Evolutionary conservation across 2,329 filamentous ascomycete genomes (phyloP).

Genomic region (Curvularia eragrostidis): DNA sequence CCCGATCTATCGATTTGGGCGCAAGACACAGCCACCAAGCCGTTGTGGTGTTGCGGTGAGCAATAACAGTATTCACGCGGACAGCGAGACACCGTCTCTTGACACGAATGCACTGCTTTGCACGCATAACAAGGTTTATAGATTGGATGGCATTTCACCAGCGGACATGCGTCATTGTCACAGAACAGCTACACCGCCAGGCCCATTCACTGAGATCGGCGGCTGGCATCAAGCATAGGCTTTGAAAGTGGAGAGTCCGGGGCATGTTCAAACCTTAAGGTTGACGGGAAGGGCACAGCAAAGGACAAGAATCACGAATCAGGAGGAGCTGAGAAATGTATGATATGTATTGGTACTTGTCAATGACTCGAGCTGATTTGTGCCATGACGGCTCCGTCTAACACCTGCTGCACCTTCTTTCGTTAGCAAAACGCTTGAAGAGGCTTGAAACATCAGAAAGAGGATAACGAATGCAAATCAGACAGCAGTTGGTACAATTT

Average conservation of each 20-base stretch:
- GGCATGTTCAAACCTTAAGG: neutral
- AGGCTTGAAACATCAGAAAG: neutral
- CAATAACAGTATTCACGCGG: neutral
- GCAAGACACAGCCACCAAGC: constrained; percentile 16
- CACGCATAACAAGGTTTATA: constrained; percentile 7
- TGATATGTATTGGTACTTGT: constrained; percentile 8
- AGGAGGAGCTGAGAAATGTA: neutral
- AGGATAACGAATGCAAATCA: constrained; percentile 56
- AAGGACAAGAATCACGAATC: constrained; percentile 1
- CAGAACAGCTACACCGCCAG: constrained; percentile 7
- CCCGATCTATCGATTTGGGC: constrained; percentile 20
- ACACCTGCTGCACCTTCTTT: constrained; percentile 7
- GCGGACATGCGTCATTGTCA: neutral
- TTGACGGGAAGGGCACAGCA: neutral
- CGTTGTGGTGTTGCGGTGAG: constrained; percentile 15
- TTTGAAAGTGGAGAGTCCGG: neutral
- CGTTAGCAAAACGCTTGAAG: constrained; percentile 15
- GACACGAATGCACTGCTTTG: constrained; percentile 12
- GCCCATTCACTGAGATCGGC: neutral
- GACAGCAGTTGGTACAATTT: constrained; percentile 83
- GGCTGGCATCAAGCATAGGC: neutral
- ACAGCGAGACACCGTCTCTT: constrained; percentile 10
- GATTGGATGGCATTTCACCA: constrained; percentile 1
- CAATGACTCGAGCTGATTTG: neutral
- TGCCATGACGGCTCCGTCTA: neutral